Conservation (phyloP, 2,329 filamentous ascomycete species). For the Talaromyces sp. region DNA sequence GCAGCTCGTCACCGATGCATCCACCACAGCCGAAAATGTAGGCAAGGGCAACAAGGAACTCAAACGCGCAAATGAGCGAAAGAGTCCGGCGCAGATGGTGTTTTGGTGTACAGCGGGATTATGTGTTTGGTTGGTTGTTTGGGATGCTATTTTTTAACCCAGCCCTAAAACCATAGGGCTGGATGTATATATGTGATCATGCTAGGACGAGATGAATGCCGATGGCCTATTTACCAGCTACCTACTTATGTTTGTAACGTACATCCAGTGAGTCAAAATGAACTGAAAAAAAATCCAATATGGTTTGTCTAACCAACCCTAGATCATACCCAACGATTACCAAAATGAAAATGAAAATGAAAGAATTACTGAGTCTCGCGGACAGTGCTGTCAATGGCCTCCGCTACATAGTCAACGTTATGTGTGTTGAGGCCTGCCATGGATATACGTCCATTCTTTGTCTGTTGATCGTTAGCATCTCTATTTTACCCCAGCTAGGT, state of each 20-base stretch:
- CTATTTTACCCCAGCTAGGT: too few species aligned
- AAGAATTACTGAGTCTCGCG: constrained; percentile 30
- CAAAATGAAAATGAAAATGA: background rate
- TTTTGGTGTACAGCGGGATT: constrained; percentile 77
- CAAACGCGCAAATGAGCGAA: constrained; percentile 71
- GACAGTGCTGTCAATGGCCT: constrained; percentile 83
- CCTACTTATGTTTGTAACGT: background rate
- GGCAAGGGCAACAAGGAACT: constrained; percentile 87
- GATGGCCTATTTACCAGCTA: background rate
- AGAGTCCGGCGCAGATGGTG: constrained; percentile 71
- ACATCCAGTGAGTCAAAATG: background rate
- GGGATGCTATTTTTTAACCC: constrained; percentile 65
- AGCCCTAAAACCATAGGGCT: background rate
- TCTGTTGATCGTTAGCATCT: constrained; percentile 40
- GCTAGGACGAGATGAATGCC: background rate
- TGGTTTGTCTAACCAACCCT: background rate
- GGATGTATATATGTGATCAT: background rate
- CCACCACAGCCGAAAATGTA: constrained; percentile 79
- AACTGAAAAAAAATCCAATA: background rate
- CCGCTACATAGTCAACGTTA: constrained; percentile 91
- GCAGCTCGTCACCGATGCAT: constrained; percentile 79
- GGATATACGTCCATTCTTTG: constrained; percentile 95
- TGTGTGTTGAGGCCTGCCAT: constrained; percentile 95
- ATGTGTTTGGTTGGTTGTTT: constrained; percentile 70
- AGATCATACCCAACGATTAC: background rate